phyloP scores from a whole-genome alignment of 2,329 filamentous ascomycete genomes.

The Hypocrella siamensis region DNA sequence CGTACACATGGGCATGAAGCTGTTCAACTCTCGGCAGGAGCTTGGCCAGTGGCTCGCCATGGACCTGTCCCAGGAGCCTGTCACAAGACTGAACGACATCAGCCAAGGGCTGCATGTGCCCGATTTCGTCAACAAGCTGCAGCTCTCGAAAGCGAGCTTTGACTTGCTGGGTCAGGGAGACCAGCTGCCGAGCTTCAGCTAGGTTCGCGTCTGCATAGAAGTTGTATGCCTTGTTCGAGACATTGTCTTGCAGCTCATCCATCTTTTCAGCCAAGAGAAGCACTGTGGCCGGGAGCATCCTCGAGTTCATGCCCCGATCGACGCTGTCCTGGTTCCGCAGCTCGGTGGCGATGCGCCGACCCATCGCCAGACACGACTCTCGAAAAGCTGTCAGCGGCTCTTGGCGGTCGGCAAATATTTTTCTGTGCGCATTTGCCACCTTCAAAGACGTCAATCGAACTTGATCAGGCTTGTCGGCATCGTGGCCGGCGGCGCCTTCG shows the following conservation, averaged over 20 bases:
- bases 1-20: constrained; percentile 68
- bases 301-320: constrained; percentile 26
- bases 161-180: constrained; percentile 52
- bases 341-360: constrained; percentile 19
- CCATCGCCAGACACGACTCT: constrained; percentile 26
- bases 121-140: constrained; percentile 47
- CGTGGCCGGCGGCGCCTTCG: constrained; percentile 18
- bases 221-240: constrained; percentile 45
- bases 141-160: constrained; percentile 60
- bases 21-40: constrained; percentile 79
- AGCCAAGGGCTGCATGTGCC: constrained; percentile 57
- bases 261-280: constrained; percentile 49
- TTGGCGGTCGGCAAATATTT: constrained; percentile 30
- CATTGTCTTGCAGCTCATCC: constrained; percentile 21
- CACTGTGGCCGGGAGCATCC: constrained; percentile 50
- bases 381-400: constrained; percentile 26
- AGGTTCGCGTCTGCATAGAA: constrained; percentile 80
- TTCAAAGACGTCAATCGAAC: constrained; percentile 42
- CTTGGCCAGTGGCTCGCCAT: constrained; percentile 73
- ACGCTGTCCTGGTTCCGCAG: constrained; percentile 12
- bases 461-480: constrained; percentile 18
- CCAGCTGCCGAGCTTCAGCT: constrained; percentile 57
- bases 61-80: constrained; percentile 57
- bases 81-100: constrained; percentile 67
- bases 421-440: constrained; percentile 44